Percentiles rank a stretch among this genome's conserved stretches.
Evolutionary conservation across 345 rosid genomes (phyloP).

Genomic region (Stellera chamaejasme): DNA sequence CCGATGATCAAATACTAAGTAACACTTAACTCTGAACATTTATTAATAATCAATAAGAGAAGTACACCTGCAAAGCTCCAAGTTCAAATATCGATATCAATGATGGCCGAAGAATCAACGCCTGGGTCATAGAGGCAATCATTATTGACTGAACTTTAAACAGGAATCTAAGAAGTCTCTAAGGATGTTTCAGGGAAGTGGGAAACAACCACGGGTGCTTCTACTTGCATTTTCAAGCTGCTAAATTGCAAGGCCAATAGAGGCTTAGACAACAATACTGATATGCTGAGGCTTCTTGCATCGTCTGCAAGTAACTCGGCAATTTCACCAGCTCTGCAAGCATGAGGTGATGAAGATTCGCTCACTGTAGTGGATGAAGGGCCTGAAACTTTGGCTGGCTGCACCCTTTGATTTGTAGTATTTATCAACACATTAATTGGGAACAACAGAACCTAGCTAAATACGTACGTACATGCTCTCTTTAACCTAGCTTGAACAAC

Average conservation of each 20-base stretch:
- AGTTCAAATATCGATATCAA: too few species aligned
- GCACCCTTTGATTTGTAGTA: too few species aligned
- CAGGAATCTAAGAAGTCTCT: constrained; percentile 12
- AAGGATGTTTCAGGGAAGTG: constrained; percentile 14
- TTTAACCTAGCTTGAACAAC: too few species aligned
- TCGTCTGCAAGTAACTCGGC: constrained; percentile 18
- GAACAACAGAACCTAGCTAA: too few species aligned
- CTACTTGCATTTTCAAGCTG: constrained; percentile 71
- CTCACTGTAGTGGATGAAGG: constrained; percentile 15
- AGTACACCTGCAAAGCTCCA: too few species aligned
- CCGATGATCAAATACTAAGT: too few species aligned
- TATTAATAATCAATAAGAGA: too few species aligned
- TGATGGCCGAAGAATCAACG: too few species aligned
- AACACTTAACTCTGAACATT: too few species aligned
- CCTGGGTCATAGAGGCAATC: not conserved
- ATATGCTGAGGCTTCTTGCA: constrained; percentile 31
- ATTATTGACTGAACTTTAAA: not conserved
- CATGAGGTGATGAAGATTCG: constrained; percentile 12
- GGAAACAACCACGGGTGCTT: constrained; percentile 53
- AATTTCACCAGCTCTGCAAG: constrained; percentile 9
- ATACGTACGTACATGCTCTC: too few species aligned
- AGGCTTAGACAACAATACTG: constrained; percentile 73
- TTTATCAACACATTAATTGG: too few species aligned
- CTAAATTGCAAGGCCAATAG: constrained; percentile 67
- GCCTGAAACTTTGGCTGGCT: constrained; percentile 44